phyloP scores from a whole-genome alignment of 768 basidiomycete species.

The Lenzites betulinus region DNA sequence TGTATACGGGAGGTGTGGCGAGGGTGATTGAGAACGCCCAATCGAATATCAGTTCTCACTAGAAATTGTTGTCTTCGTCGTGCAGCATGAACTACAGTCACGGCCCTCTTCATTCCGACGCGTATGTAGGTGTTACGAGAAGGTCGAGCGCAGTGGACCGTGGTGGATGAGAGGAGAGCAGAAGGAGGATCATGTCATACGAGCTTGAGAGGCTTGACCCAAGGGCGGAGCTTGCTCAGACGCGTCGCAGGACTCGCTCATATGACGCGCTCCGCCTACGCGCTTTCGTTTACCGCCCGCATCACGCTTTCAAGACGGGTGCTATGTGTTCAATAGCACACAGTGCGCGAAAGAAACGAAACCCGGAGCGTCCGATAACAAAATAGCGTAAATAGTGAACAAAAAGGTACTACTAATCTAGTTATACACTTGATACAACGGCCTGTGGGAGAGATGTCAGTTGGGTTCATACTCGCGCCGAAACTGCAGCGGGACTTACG shows the following conservation, averaged over 20 bases:
- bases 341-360: neutral
- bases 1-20: neutral
- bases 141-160: neutral
- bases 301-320: neutral
- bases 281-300: no score
- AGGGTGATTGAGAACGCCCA: neutral
- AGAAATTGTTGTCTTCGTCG: neutral
- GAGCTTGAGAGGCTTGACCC: neutral
- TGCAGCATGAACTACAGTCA: neutral
- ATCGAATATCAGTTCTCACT: no score
- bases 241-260: constrained; percentile 9
- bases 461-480: neutral
- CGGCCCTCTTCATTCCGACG: neutral
- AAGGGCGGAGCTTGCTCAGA: constrained; percentile 12
- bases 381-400: constrained; percentile 8
- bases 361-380: constrained; percentile 16
- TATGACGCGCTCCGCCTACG: neutral
- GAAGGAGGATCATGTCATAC: neutral
- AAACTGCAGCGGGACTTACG: constrained; percentile 55
- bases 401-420: constrained; percentile 42
- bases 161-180: neutral
- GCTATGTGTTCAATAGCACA: neutral
- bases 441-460: constrained; percentile 45
- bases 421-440: constrained; percentile 93
- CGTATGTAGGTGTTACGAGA: neutral